Base-by-base conservation (phyloP, 2,329 filamentous ascomycete species). In the Aspergillus neotritici region DNA sequence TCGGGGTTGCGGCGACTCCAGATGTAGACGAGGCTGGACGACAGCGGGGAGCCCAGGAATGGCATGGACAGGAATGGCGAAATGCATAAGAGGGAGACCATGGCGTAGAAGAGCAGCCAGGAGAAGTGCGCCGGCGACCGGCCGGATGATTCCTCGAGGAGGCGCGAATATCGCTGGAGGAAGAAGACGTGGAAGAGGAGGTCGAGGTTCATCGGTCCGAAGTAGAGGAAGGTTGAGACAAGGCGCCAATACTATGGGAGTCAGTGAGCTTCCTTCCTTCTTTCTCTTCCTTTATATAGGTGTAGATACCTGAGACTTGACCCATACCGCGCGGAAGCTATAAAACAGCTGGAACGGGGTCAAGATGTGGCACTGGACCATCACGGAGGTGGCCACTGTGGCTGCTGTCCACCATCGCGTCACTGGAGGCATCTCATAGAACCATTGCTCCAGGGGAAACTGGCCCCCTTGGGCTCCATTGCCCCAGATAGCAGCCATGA, bases 101-200 rank as follows among this genome's bases (percentile, higher is more conserved):
- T 88, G 44, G 89, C 84, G 65, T 94, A 97, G 40, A 93, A 73
- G 2, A 98, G 77, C 13, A 98, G 76, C 90, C 91, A 98, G 5
- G 89, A 89, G 72, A 96, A 98, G 61, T 94, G 85, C 3, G 93
- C 93, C 1, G 91, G 86, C 4, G 87, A 94, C 34, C 87, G 82
- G 32, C 89, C 87, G n/a, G 89, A 89, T 0, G 87, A 89, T 68
- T 97, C 91, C 69, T 98, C 93, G 36, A 98, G 80, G 34, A 97
- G 84, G 39, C 93, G 86, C 5, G 91, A 90, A 68, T 98, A 98
- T 44, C 93, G 86, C 65, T 96, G 90, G 45, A 96, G 83, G 71
- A 98, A 98, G 78, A 96, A 98, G 65, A 97, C 86, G 67, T 97
- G 91, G 74, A 96, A 97, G 55, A 97, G 77, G 32, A 98, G 82